Conservation (phyloP, 2,329 filamentous ascomycete genomes). For the Magnaporthales sp. region DNA sequence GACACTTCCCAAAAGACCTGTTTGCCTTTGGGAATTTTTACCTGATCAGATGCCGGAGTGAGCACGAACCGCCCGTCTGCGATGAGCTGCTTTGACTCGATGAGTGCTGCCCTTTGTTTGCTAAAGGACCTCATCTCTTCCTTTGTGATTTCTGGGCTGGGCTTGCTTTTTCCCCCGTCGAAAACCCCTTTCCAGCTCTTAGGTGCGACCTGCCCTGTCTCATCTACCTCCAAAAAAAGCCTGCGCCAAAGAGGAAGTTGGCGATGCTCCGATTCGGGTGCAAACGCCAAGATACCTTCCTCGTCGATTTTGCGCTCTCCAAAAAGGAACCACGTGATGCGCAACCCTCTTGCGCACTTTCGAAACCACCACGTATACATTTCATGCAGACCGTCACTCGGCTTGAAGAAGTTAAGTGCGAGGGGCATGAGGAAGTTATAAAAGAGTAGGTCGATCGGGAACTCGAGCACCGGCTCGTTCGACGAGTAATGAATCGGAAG, state of each 20-base stretch:
- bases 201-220: slow-evolving; percentile 32
- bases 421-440: slow-evolving; percentile 96
- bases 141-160: slow-evolving; percentile 29
- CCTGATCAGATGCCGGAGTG: slow-evolving; percentile 89
- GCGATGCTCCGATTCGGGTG: slow-evolving; percentile 20
- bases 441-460: slow-evolving; percentile 86
- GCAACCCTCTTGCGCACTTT: slow-evolving; percentile 67
- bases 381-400: slow-evolving; percentile 71
- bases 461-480: slow-evolving; percentile 85
- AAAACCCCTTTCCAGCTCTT: slow-evolving; percentile 52
- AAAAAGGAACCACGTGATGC: slow-evolving; percentile 89
- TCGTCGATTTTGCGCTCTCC: slow-evolving; percentile 74
- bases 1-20: slow-evolving; percentile 73
- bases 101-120: slow-evolving; percentile 33
- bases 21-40: slow-evolving; percentile 80
- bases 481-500: slow-evolving; percentile 91
- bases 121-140: slow-evolving; percentile 27
- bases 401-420: slow-evolving; percentile 74
- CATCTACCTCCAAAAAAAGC: slow-evolving; percentile 37
- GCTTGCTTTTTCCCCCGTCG: slow-evolving; percentile 27
- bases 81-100: slow-evolving; percentile 44
- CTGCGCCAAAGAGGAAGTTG: slow-evolving; percentile 29
- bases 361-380: slow-evolving; percentile 98
- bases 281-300: slow-evolving; percentile 57
- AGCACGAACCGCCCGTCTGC: slow-evolving; percentile 77